A percentile compares a stretch with the other conserved stretches of the same genome.
Evolutionary conservation across 176 grass and related monocot species (phyloP).

Genomic region (Carex pumila): DNA sequence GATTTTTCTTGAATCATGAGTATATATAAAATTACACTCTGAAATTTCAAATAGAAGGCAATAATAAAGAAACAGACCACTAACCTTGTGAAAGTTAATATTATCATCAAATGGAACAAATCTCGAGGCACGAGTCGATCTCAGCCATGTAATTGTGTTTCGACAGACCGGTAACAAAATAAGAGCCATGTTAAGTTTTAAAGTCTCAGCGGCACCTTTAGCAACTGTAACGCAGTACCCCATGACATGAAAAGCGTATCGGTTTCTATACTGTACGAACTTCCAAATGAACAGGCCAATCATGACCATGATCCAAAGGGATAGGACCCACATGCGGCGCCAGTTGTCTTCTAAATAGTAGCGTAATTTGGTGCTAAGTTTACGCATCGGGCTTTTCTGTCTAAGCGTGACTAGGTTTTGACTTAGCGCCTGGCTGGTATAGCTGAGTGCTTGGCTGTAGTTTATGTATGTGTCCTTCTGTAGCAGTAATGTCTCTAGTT

Average conservation of each 20-base stretch:
- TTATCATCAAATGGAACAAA: slow-evolving; percentile 92
- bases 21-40: background rate
- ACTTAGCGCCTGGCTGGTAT: slow-evolving; percentile 91
- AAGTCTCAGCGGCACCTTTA: slow-evolving; percentile 93
- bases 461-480: slow-evolving; percentile 97
- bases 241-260: slow-evolving; percentile 81
- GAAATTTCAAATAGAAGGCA: background rate
- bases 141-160: slow-evolving; percentile 94
- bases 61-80: slow-evolving; percentile 3
- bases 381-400: slow-evolving; percentile 56
- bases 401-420: slow-evolving; percentile 68
- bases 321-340: slow-evolving; percentile 88
- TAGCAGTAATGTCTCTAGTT: slow-evolving; percentile 81
- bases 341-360: slow-evolving; percentile 97
- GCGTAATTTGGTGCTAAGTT: slow-evolving; percentile 54
- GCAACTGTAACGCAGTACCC: slow-evolving; percentile 84
- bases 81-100: slow-evolving; percentile 99
- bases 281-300: slow-evolving; percentile 84
- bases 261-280: slow-evolving; percentile 73
- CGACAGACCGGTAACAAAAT: slow-evolving; percentile 92
- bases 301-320: slow-evolving; percentile 75
- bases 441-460: slow-evolving; percentile 90
- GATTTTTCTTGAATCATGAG: background rate
- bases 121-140: slow-evolving; percentile 66
- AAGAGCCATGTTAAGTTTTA: slow-evolving; percentile 97